These are phyloP conservation scores for Mycena leptocephala DNA, from an alignment of 768 basidiomycete species.

Conservation along the genomic window DNA sequence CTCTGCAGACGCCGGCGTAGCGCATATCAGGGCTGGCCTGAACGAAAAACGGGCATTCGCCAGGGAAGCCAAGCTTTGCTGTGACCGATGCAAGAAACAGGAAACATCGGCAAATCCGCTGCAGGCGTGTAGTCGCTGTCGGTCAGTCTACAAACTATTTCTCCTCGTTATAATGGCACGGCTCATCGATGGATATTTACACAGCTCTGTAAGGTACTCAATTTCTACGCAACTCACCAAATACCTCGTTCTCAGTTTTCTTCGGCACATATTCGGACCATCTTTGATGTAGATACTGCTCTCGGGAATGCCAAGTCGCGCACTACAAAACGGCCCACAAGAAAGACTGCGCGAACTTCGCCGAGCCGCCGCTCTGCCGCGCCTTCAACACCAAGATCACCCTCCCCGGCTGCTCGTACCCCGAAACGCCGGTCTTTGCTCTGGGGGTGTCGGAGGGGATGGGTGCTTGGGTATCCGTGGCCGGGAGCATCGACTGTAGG, in stretches of 20 bases:
- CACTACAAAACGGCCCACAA: slow-evolving; percentile 29
- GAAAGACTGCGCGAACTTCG: slow-evolving; percentile 23
- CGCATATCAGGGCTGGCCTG: slow-evolving; percentile 10
- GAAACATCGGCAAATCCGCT: slow-evolving; percentile 14
- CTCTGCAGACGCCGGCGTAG: not conserved
- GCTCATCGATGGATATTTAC: not conserved
- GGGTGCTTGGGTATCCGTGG: slow-evolving; percentile 30
- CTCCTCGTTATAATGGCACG: not conserved
- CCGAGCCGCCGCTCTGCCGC: slow-evolving; percentile 30
- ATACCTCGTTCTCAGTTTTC: not conserved
- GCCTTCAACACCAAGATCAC: slow-evolving; percentile 23
- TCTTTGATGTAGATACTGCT: slow-evolving; percentile 21
- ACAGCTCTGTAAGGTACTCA: slow-evolving; percentile 26
- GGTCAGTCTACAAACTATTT: not conserved
- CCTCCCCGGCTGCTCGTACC: slow-evolving; percentile 27
- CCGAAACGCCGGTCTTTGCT: slow-evolving; percentile 21
- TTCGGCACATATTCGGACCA: not conserved
- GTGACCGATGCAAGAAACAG: slow-evolving; percentile 22
- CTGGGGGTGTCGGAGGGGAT: slow-evolving; percentile 14
- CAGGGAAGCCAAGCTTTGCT: slow-evolving; percentile 24
- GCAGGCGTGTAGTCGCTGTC: slow-evolving; percentile 29
- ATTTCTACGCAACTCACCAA: not conserved
- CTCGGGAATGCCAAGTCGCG: slow-evolving; percentile 29
- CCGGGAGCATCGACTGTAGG: slow-evolving; percentile 28
- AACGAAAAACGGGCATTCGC: slow-evolving; percentile 18